phyloP scores from a whole-genome alignment of 2,329 filamentous ascomycete species.

The Trichoderma brevicompactum region DNA sequence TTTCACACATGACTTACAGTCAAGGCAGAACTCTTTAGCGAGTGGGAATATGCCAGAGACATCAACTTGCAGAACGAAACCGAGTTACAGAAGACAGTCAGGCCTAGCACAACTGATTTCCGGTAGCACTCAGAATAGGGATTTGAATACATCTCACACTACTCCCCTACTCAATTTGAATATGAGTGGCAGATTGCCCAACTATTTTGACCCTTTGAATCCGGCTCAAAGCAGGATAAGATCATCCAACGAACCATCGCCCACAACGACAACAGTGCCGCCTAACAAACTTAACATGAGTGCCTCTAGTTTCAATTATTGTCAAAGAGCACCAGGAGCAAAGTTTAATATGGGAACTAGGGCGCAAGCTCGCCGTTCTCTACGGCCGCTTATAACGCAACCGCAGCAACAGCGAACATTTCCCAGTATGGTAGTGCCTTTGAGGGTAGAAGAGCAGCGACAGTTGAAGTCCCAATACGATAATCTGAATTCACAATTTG shows the following conservation, averaged over 20 bases:
- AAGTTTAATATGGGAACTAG: background rate
- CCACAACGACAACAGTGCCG: background rate
- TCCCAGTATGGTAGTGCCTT: background rate
- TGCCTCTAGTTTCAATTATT: background rate
- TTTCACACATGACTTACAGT: background rate
- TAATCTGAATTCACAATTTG: too few relatives aligned
- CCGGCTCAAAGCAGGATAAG: background rate
- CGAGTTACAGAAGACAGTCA: background rate
- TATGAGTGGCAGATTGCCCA: background rate
- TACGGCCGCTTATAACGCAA: background rate
- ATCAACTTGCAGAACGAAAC: background rate
- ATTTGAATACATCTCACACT: background rate
- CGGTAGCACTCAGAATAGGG: background rate
- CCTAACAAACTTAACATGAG: background rate
- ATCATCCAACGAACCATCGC: background rate
- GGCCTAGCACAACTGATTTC: background rate
- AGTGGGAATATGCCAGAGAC: background rate
- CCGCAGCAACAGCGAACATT: background rate
- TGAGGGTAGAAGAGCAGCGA: background rate
- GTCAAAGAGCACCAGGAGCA: background rate
- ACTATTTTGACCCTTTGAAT: constrained; percentile 5
- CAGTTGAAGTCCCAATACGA: too few relatives aligned
- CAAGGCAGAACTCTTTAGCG: background rate
- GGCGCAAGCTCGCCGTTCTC: background rate
- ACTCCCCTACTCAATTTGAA: background rate